A percentile compares a stretch with the other conserved stretches of the same genome.
Evolutionary conservation across 768 basidiomycete genomes (phyloP).

Genomic region (Macrolepiota dolichaula): DNA sequence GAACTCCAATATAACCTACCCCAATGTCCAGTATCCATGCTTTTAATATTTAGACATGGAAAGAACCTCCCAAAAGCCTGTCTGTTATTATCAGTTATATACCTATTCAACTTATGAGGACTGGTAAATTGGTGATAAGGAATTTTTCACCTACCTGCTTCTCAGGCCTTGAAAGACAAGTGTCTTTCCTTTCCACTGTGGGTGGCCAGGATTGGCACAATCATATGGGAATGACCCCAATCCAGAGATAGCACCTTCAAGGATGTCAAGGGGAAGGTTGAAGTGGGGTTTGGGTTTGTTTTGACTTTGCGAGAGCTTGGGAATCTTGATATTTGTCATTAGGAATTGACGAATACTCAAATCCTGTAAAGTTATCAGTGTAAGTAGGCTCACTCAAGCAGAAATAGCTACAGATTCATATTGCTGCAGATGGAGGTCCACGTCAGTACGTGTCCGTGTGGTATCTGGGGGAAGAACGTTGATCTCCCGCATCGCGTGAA

Average conservation of each 20-base stretch:
- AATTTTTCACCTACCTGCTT: slow-evolving; percentile 51
- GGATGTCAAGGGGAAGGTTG: slow-evolving; percentile 67
- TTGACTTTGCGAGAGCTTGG: slow-evolving; percentile 22
- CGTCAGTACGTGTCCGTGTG: slow-evolving; percentile 64
- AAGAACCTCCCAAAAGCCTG: slow-evolving; percentile 66
- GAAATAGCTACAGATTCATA: slow-evolving; percentile 57
- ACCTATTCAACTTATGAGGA: slow-evolving; percentile 34
- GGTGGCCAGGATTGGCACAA: slow-evolving; percentile 37
- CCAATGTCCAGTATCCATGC: slow-evolving; percentile 83
- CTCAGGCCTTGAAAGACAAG: slow-evolving; percentile 77
- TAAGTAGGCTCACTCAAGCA: not conserved
- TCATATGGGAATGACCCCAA: slow-evolving; percentile 79
- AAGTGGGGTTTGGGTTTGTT: slow-evolving; percentile 51
- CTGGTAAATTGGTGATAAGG: not conserved
- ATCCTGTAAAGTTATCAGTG: slow-evolving; percentile 44
- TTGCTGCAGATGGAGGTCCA: slow-evolving; percentile 57
- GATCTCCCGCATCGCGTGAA: slow-evolving; percentile 72
- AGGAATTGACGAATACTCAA: slow-evolving; percentile 75
- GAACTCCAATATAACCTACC: slow-evolving; percentile 39
- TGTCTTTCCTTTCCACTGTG: slow-evolving; percentile 53
- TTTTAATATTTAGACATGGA: slow-evolving; percentile 60
- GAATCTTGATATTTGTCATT: slow-evolving; percentile 70
- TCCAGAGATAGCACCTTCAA: slow-evolving; percentile 57
- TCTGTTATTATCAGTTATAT: slow-evolving; percentile 71
- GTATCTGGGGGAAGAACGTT: slow-evolving; percentile 41